Evolutionary conservation across 441 rosid species (phyloP), one percentile per base, ranked within the genome.

Genomic region (Mallotus japonicus): DNA sequence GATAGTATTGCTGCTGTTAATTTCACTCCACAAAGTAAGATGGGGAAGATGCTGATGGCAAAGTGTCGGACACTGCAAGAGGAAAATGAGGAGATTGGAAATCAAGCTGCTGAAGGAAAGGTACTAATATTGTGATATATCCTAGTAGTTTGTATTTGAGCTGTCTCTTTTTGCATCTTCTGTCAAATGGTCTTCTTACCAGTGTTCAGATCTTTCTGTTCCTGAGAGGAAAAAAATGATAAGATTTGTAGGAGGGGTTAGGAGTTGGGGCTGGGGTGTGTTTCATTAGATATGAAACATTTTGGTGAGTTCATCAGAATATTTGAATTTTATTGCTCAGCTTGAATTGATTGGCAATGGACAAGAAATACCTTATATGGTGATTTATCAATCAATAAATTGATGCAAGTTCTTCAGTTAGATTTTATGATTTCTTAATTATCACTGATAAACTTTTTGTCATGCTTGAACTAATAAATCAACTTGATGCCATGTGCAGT

Each of bases 81-180:
- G 82, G 99, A 96, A 88, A 96, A 96, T 72, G 97, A 93, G 77
- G 99, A 96, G 85, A 92, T 96, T 75, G 99, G 98, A 64, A 87
- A 86, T 78, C 97, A 90, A 85, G 97, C 96, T 66, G 87, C 95
- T 59, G 99, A 93, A 82, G 99, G 99, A 78, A 92, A 92, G 97
- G 98, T 92, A 78, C 60, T 54, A 61, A 42, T 67, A 56, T 17
- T 73, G 22, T 65, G 19, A 11, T 69, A 51, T 44, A 15, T 64
- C 40, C 59, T 67, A 12, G 15, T 24, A 67, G 66, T 47, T 69
- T 72, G n/a, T 32, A 11, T 47, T 54, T 67, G 37, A 58, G 42
- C 32, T 13, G 24, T 24, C 13, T 32, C 24, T 28, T 37, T 46
- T 46, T 74, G 54, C 49, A 75, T 63, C 69, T 67, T 20, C 37